Evolutionary conservation across 2,329 filamentous ascomycete species (phyloP), one percentile per base, ranked within the genome.

Genomic region (Verticillium albo-atrum): DNA sequence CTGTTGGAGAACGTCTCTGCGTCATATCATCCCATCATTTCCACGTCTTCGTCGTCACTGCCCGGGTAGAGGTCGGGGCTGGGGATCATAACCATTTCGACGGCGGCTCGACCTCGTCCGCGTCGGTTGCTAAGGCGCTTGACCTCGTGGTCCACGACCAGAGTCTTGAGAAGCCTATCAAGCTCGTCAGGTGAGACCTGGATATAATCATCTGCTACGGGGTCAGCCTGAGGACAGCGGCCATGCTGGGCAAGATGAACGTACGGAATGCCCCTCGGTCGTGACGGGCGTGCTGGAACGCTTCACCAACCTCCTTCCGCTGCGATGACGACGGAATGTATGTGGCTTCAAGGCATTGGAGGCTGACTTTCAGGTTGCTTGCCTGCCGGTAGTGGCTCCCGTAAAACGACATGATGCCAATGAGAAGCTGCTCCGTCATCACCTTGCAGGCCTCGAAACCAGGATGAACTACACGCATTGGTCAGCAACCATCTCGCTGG

Each of bases 361-460:
- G 37, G 20, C 54, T 58, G 32, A 60, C 59, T 27, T 61, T 60
- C 20, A 67, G 58, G 5, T 61, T 60, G 23, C 56, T 60, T 4
- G 60, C 57, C 28, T 61, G 63, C n/a, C 66, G 58, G 55, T 66
- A 67, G 37, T 62, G 54, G 30, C 64, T 58, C 6, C 64, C 62
- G 59, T 67, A 67, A 35, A 66, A 67, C 26, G 63, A 61, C n/a
- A 66, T 55, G 10, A 67, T 56, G 4, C 65, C 65, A 17, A 61
- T 58, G 27, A 66, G 61, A 15, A 67, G 47, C 26, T 58, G 20
- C 15, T 42, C 51, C 2, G 60, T 58, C 25, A 50, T 50, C 47
- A n/a, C 23, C 35, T 14, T 54, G 27, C 32, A 37, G 26, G 23
- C n/a, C 3, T 58, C 30, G 23, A 58, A 53, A 15, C 34, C 57